Conservation (phyloP, 2,329 filamentous ascomycete species). For the Ceratocystiopsis sp. region DNA sequence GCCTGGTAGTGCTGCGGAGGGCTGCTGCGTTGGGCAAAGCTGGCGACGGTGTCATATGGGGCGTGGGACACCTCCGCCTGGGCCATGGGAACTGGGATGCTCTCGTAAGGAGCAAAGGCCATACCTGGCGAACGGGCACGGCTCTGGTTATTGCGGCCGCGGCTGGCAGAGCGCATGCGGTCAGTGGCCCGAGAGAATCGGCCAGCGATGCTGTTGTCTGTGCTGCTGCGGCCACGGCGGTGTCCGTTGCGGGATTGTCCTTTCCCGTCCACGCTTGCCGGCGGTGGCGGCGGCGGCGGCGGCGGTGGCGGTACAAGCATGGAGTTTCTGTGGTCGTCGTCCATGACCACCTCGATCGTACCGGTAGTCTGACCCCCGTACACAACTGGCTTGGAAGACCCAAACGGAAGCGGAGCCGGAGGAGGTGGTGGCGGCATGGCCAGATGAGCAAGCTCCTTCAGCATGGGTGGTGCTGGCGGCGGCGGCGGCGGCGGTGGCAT, state of each 20-base stretch:
- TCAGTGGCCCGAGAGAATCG: constrained; percentile 42
- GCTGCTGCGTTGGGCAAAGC: constrained; percentile 17
- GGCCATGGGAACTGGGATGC: constrained; percentile 10
- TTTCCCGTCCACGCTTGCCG: not conserved
- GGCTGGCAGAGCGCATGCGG: constrained; percentile 41
- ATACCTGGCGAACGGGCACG: constrained; percentile 19
- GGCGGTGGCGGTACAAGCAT: constrained; percentile 5
- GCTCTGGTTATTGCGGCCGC: constrained; percentile 29
- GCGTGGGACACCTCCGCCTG: too few species aligned
- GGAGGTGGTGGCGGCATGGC: constrained; percentile 44
- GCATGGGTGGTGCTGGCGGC: constrained; percentile 28
- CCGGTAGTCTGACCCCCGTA: constrained; percentile 30
- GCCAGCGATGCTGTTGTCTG: constrained; percentile 32
- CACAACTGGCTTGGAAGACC: constrained; percentile 21
- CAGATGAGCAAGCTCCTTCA: constrained; percentile 47
- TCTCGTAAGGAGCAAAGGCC: constrained; percentile 24
- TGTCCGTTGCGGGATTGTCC: constrained; percentile 24
- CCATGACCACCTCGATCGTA: constrained; percentile 50
- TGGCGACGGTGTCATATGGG: constrained; percentile 1
- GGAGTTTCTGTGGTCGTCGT: constrained; percentile 29
- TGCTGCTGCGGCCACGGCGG: constrained; percentile 38
- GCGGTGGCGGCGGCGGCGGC: constrained; percentile 11
- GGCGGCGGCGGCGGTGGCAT: constrained; percentile 36
- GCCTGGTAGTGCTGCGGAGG: constrained; percentile 17
- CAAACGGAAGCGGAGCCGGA: constrained; percentile 36